Evolutionary conservation across 2,329 filamentous ascomycete genomes (phyloP).

Genomic region (Cladophialophora psammophila): DNA sequence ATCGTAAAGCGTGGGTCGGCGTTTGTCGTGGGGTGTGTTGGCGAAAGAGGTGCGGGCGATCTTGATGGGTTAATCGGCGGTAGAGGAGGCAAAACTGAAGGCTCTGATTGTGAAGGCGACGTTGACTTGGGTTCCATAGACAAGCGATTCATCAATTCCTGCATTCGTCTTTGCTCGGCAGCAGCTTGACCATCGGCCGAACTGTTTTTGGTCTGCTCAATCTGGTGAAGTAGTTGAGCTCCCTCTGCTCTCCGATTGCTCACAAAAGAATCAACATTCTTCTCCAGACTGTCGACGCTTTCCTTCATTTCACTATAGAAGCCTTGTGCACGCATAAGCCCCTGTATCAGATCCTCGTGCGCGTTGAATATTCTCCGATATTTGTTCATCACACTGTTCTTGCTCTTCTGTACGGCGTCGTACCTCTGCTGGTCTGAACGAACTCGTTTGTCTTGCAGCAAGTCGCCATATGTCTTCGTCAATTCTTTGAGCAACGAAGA

Average conservation of each 20-base stretch:
- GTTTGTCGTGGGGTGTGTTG: constrained; percentile 37
- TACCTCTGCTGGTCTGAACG: constrained; percentile 95
- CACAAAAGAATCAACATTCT: constrained; percentile 97
- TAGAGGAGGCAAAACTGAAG: constrained; percentile 47
- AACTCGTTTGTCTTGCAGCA: constrained; percentile 93
- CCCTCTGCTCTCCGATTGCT: constrained; percentile 93
- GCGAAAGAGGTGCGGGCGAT: constrained; percentile 35
- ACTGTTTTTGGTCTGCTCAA: constrained; percentile 77
- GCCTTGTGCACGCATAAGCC: constrained; percentile 83
- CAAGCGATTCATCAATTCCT: constrained; percentile 93
- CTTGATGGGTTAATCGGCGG: constrained; percentile 42
- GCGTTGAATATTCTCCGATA: constrained; percentile 94
- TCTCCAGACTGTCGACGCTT: constrained; percentile 86
- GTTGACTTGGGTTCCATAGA: constrained; percentile 72
- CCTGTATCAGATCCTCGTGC: constrained; percentile 86
- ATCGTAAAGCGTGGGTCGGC: constrained; percentile 42
- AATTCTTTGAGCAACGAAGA: constrained; percentile 93
- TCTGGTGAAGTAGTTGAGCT: constrained; percentile 84
- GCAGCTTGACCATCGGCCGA: constrained; percentile 70
- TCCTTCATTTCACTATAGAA: constrained; percentile 98
- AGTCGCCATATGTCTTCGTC: constrained; percentile 81
- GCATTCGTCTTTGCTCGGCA: constrained; percentile 82
- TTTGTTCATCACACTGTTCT: constrained; percentile 78
- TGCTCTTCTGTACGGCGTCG: constrained; percentile 83
- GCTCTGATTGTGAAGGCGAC: constrained; percentile 54